Base-by-base conservation (phyloP, 2,329 filamentous ascomycete genomes). In the Herpotrichia juniperi region DNA sequence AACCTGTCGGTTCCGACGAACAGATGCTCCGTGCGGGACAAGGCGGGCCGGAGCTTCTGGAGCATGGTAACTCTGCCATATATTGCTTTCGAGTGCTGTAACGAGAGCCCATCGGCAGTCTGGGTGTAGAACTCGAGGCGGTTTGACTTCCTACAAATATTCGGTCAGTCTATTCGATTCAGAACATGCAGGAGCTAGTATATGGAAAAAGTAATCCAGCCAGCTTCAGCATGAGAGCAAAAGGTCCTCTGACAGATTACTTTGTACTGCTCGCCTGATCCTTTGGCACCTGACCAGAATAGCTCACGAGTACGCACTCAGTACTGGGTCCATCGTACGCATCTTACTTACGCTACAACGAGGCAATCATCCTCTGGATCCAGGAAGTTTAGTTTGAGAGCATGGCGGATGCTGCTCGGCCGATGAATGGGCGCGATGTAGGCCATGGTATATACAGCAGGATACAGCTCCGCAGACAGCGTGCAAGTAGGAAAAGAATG, bases 401-500 rank as follows among this genome's bases (percentile, higher is more conserved):
- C 93, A 83, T 96, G 90, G 49, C 93, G 87, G 58, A 97, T 87
- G 78, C 91, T 96, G 73, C 91, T 97, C 21, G 94, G 89, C 64
- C 87, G 84, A 74, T 99, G 94, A 51, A 99, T 94, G 32, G 94
- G 93, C 56, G 91, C 92, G 67, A 99, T 81, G 74, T 97, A 99
- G 46, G 94, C 90, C 94, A 99, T 99, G 53, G 32, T 68, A 57
- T 22, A n/a, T 25, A 11, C 14, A 11, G 16, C 34, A n/a, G 34
- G 16, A 19, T 19, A 21, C 34, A 12, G 6, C 16, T 37, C 34
- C 34, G 16, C 6, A 12, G 6, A 7, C 16, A 4, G 14, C 16
- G 17, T n/a, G 21, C 16, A 21, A 25, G 37, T 7, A 7, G 16
- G 21, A 40, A 24, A n/a, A 5, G 31, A 10, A 14, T 6, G 31